These are phyloP conservation scores for Rhizoclosmatium sp. DNA, from an alignment of 192 early-diverging fungal species.

Conservation along the genomic window DNA sequence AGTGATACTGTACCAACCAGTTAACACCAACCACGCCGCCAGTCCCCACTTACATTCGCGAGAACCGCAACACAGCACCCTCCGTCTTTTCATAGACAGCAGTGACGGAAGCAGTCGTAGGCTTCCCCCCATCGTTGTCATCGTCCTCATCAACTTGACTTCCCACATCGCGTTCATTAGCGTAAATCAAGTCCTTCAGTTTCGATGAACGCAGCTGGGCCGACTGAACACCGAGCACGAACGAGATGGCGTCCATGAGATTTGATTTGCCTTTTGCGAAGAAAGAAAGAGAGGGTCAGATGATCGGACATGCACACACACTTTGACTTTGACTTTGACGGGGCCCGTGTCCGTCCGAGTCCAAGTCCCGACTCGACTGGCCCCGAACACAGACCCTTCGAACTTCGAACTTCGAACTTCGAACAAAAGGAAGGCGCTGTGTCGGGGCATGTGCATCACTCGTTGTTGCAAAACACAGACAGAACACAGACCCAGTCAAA, in stretches of 20 bases:
- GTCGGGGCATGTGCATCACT: too few species aligned
- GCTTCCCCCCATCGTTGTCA: constrained; percentile 56
- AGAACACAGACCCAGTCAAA: too few species aligned
- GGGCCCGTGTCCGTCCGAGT: too few species aligned
- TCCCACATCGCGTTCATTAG: constrained; percentile 54
- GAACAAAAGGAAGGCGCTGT: too few species aligned
- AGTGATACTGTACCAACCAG: constrained; percentile 37
- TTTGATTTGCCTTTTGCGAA: constrained; percentile 86
- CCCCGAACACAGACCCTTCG: too few species aligned
- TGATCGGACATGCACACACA: too few species aligned
- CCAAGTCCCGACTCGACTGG: too few species aligned
- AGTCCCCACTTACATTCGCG: constrained; percentile 64
- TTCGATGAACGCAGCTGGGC: constrained; percentile 88
- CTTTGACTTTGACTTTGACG: too few species aligned
- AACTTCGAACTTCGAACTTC: too few species aligned
- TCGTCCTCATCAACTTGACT: constrained; percentile 44
- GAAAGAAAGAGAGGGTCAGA: not conserved
- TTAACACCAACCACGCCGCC: not conserved
- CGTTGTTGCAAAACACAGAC: too few species aligned
- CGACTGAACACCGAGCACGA: constrained; percentile 96
- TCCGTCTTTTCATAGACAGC: constrained; percentile 82
- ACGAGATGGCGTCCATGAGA: constrained; percentile 99
- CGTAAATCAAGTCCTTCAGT: constrained; percentile 91
- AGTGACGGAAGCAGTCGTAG: constrained; percentile 70
- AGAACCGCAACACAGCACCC: constrained; percentile 71